Percentiles rank a stretch among this genome's conserved stretches.
These are phyloP conservation scores for Beauveria sp. DNA, from an alignment of 2,329 filamentous ascomycete species.

Conservation along the genomic window DNA sequence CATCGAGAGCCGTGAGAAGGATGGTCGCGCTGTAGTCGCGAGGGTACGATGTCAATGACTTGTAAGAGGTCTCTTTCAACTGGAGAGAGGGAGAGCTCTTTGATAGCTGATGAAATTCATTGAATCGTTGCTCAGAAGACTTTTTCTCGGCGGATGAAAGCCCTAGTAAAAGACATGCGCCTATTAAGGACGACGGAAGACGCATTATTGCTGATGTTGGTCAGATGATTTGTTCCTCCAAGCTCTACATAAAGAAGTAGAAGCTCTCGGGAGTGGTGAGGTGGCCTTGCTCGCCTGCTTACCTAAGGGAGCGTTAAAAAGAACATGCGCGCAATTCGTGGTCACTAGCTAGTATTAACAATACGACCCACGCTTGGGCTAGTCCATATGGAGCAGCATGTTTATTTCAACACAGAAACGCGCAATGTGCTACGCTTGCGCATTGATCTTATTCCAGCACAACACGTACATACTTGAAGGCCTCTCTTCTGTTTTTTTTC, in stretches of 20 bases:
- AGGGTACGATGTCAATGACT: constrained; percentile 64
- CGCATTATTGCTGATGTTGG: constrained; percentile 51
- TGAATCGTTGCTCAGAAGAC: constrained; percentile 57
- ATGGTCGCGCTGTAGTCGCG: constrained; percentile 79
- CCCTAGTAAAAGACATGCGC: constrained; percentile 54
- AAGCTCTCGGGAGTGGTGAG: constrained; percentile 4
- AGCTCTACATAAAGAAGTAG: neutral
- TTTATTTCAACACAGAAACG: constrained; percentile 3
- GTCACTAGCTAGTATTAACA: too few species aligned
- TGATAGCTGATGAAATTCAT: constrained; percentile 61
- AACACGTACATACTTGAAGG: neutral
- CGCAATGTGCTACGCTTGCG: constrained; percentile 12
- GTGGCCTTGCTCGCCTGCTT: constrained; percentile 9
- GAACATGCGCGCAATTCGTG: neutral
- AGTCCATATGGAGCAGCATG: constrained; percentile 2
- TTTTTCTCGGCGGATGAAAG: constrained; percentile 58
- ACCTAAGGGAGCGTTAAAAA: neutral
- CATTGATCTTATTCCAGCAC: neutral
- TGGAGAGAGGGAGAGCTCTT: constrained; percentile 61
- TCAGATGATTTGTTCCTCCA: neutral
- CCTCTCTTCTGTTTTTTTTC: neutral
- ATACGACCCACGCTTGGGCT: neutral
- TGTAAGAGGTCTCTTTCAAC: constrained; percentile 69
- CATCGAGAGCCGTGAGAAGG: constrained; percentile 78
- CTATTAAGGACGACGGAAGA: constrained; percentile 55